These are phyloP conservation scores for Claviceps africana DNA, from an alignment of 2,329 filamentous ascomycete genomes.

Conservation along the genomic window DNA sequence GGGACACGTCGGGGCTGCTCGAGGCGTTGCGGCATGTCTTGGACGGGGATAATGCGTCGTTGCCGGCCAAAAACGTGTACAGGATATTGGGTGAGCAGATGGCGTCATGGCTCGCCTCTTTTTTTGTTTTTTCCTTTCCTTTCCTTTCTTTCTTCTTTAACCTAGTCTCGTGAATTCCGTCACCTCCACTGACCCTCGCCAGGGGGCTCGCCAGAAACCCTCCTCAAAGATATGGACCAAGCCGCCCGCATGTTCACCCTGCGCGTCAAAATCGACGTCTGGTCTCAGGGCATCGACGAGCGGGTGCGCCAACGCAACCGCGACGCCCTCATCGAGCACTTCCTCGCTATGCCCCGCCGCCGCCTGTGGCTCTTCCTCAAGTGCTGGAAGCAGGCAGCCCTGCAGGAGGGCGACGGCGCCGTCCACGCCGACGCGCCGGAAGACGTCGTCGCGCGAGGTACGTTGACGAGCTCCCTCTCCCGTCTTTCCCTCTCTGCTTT, in stretches of 20 bases:
- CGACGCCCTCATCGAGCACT: not conserved
- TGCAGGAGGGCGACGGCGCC: too few relatives aligned
- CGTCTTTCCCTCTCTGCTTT: not conserved
- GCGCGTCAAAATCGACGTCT: not conserved
- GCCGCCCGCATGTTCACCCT: not conserved
- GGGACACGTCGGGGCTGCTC: not conserved
- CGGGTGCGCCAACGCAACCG: not conserved
- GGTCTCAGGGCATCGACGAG: not conserved
- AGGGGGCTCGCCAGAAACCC: not conserved
- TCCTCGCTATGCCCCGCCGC: not conserved
- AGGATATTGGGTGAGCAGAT: not conserved
- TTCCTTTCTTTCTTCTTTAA: not conserved
- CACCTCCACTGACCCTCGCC: not conserved
- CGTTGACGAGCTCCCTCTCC: not conserved
- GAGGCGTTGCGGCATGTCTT: not conserved
- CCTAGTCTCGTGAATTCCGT: not conserved
- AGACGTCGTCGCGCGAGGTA: not conserved
- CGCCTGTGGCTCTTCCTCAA: not conserved
- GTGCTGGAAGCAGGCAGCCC: not conserved
- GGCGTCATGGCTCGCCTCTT: too few relatives aligned
- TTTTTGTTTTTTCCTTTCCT: not conserved
- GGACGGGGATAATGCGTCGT: not conserved
- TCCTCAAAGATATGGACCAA: not conserved
- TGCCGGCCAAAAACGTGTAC: not conserved
- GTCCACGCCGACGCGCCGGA: not conserved